Base-by-base conservation (phyloP, 164 flowering plant species). In the Vitis riparia region DNA sequence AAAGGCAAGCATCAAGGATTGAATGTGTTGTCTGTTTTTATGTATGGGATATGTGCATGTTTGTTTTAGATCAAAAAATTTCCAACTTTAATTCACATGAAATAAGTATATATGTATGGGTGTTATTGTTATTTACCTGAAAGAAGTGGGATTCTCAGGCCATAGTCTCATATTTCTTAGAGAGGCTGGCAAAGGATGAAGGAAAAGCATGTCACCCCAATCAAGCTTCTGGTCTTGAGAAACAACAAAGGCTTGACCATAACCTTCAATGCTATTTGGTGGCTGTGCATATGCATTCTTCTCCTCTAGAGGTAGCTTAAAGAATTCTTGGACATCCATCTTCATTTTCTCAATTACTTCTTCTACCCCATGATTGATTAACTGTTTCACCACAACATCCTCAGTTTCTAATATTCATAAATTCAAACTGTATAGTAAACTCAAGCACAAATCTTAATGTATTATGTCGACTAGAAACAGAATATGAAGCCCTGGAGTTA, bases 221-320 rank as follows among this genome's bases (percentile, higher is more conserved):
- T 87, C 84, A 17, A 87, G 85, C 73, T 84, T 81, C 53, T 80
- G 87, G 12, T 85, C 83, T 51, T 85, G 80, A 10, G 86, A 78
- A 0, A 81, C 66, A 59, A 85, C 84, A 65, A 84, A 81, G 8
- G 85, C 84, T 68, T 85, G 88, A 2, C 88, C 89, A 77, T 79
- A 85, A 59, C 89, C 91, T 75, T 88, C 85, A 19, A 83, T 66
- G 53, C 2, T 48, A 50, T 79, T 70, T 10, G 85, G 79, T 19
- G 19, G 66, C 80, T 78, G 86, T 10, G 77, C 69, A 68, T 68
- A 80, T 7, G 53, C 77, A 69, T 67, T 74, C 78, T 82, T 86
- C 75, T 86, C 86, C 64, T 85, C 88, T 15, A 80, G 23, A 66
- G 92, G 81, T 55, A 83, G 77, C 59, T 62, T 66, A 32, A 86